Base-by-base conservation (phyloP, 257 asterid species). In the Solanum tarijense region DNA sequence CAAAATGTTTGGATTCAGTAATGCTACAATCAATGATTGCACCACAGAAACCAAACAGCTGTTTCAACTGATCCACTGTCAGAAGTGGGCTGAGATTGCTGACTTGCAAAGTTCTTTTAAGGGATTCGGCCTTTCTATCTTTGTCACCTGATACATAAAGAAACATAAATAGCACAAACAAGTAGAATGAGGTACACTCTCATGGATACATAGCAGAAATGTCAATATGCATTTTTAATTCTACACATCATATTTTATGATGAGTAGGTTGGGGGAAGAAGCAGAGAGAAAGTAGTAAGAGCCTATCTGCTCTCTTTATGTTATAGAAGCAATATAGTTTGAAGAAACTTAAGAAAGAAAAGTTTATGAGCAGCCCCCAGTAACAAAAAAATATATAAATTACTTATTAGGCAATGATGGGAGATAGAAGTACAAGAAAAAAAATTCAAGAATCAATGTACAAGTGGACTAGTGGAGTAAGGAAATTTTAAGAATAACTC, bases 41-140 rank as follows among this genome's bases (percentile, higher is more conserved):
- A 76, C 99, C 99, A 89, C 92, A 93, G 88, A 92, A 93, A 87
- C 94, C 94, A 92, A 97, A 97, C n/a, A 97, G 95, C 91, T 97
- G 98, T 91, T 94, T 97, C 91, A 97, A 93, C 94, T 96, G 99
- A 90, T 95, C 99, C 92, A 92, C 95, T 12, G 98, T 95, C 86
- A 95, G 92, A 79, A 95, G 97, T 18, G 98, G 96, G 87, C 96
- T 96, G 91, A 97, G 99, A 89, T 97, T 97, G 93, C 99, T 97
- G 89, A 95, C 98, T 96, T 97, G 99, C 83, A 97, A 91, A 88
- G 92, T 96, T 89, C 88, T 95, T 83, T 92, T 93, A 60, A 97
- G 97, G 29, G 95, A 88, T 87, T 92, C 96, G 5, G 93, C 95
- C 84, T 88, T 93, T 85, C 91, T 90, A 91, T 93, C 95, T 75